phyloP scores from a whole-genome alignment of 495 filamentous ascomycete species.

The Penicillium roqueforti region DNA sequence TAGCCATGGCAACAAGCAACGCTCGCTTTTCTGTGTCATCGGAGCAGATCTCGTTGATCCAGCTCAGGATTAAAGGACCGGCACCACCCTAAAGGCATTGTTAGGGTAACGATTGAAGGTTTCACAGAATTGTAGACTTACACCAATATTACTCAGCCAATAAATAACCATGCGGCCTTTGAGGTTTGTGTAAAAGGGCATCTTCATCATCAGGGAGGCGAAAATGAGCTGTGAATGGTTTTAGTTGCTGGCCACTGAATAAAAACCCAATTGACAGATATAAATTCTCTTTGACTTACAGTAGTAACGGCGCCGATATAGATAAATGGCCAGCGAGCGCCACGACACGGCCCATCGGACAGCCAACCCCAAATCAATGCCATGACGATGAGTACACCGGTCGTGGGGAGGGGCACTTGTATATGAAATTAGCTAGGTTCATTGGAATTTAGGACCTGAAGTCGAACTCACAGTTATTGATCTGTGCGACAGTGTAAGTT shows the following conservation, averaged over 20 bases:
- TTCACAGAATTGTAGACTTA: background rate
- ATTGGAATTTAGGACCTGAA: background rate
- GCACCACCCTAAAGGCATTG: slow-evolving; percentile 12
- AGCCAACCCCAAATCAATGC: slow-evolving; percentile 34
- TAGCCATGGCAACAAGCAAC: slow-evolving; percentile 21
- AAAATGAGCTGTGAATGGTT: slow-evolving; percentile 22
- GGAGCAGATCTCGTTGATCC: slow-evolving; percentile 30
- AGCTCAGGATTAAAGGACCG: slow-evolving; percentile 24
- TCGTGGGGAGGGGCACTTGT: slow-evolving; percentile 20
- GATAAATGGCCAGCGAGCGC: slow-evolving; percentile 36
- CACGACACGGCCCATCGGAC: slow-evolving; percentile 31
- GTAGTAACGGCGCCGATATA: slow-evolving; percentile 31
- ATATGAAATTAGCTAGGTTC: background rate
- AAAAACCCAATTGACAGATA: background rate
- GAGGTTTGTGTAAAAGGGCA: slow-evolving; percentile 35
- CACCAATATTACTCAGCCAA: slow-evolving; percentile 25
- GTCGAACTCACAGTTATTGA: slow-evolving; percentile 20
- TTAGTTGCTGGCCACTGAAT: background rate
- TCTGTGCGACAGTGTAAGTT: slow-evolving; percentile 17
- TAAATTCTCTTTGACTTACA: slow-evolving; percentile 10
- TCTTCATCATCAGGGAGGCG: slow-evolving; percentile 26
- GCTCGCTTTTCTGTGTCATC: slow-evolving; percentile 27
- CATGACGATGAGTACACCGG: slow-evolving; percentile 31
- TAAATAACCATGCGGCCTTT: slow-evolving; percentile 25
- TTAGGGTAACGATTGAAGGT: background rate